Evolutionary conservation across 768 basidiomycete genomes (phyloP), one percentile per base, ranked within the genome.

Genomic region (Symmetrospora coprosmae): DNA sequence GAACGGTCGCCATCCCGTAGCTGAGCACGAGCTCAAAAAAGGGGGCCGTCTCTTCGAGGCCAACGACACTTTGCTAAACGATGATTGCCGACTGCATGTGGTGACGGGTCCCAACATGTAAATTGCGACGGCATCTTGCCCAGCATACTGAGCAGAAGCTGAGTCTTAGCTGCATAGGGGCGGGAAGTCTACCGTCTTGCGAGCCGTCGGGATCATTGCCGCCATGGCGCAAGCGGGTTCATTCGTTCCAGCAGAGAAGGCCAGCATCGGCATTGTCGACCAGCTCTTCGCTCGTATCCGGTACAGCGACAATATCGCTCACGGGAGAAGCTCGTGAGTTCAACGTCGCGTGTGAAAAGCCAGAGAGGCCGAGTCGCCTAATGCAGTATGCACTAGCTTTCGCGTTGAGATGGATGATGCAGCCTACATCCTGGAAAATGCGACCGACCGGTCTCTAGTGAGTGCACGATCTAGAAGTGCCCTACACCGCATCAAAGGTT

Each of bases 301-400:
- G 0, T 92, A 94, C 1, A 84, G 86, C 70, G 92, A 99, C 67
- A 91, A 99, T 68, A 73, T 99, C 28, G 94, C 87, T 72, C 80
- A 86, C 53, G 90, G 94, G 70, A 75, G 87, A 61, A 91, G 87
- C 67, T 97, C 92, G 0, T 99, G 96, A 72, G 94, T 96, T 88
- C 56, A 71, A 27, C 4, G 5, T 9, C 21, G 33, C 27, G 34
- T 11, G 4, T 60, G 27, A 21, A 30, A 14, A 33, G 4, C 11
- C 23, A 2, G 2, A 30, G n/a, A n/a, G n/a, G 27, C 5, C 35
- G 28, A 16, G 2, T 11, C 34, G 30, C 13, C 13, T 3, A 9
- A 19, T n/a, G n/a, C n/a, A n/a, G n/a, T n/a, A n/a, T n/a, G n/a
- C n/a, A n/a, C n/a, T 38, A 53, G 51, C 13, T 58, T 58, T 21